Conservation (phyloP, 2,329 filamentous ascomycete species). For the Zymoseptoria crescenta region DNA sequence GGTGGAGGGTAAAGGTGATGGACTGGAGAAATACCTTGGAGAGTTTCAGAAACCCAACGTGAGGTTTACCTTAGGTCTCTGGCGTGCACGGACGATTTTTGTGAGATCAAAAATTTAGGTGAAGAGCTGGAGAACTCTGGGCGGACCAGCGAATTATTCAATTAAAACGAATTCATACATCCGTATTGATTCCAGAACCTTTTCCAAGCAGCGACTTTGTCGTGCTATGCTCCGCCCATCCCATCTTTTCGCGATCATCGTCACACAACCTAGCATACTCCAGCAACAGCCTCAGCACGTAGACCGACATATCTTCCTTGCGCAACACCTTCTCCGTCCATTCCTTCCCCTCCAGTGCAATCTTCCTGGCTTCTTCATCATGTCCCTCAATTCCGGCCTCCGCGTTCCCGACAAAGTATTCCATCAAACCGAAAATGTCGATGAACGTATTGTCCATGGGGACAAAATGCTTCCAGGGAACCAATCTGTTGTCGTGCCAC, state of each 20-base stretch:
- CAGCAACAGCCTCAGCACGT: constrained; percentile 52
- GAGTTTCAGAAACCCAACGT: not conserved
- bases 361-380: constrained; percentile 54
- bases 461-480: constrained; percentile 32
- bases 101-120: not conserved
- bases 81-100: not conserved
- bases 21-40: not conserved
- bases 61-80: not conserved
- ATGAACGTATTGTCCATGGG: constrained; percentile 25
- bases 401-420: constrained; percentile 49
- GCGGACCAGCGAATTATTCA: not conserved
- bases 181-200: not conserved
- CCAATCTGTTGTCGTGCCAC: constrained; percentile 31
- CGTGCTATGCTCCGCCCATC: constrained; percentile 27
- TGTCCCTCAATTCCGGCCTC: constrained; percentile 27
- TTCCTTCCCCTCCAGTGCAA: constrained; percentile 56
- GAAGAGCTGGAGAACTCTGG: not conserved
- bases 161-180: not conserved
- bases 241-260: constrained; percentile 34
- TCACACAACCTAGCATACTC: constrained; percentile 39
- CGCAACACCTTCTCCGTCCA: constrained; percentile 64
- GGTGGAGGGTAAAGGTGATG: not conserved
- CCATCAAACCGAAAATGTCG: constrained; percentile 25
- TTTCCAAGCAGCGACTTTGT: not conserved
- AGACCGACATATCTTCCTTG: constrained; percentile 66